Evolutionary conservation across 2,329 filamentous ascomycete species (phyloP).

Genomic region (Colletotrichum eremochloae): DNA sequence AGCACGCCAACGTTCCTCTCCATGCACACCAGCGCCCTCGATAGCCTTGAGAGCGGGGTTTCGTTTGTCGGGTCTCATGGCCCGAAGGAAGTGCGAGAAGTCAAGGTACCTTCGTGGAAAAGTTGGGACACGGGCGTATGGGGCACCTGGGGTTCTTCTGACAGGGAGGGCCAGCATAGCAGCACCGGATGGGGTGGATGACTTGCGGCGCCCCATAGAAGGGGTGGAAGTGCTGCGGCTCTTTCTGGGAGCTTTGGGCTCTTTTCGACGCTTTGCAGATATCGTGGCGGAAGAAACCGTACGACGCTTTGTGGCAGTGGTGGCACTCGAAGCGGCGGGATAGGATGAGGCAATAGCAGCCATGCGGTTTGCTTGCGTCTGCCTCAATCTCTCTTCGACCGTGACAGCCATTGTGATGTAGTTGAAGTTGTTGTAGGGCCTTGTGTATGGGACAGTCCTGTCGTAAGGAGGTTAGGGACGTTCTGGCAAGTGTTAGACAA

Average conservation of each 20-base stretch:
- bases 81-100: slow-evolving; percentile 9
- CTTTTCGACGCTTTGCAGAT: not conserved
- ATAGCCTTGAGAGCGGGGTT: not conserved
- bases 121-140: not conserved
- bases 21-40: not conserved
- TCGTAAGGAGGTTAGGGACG: not conserved
- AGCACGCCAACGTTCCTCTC: not conserved
- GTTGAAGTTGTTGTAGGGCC: not conserved
- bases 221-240: not conserved
- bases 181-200: not conserved
- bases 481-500: not conserved
- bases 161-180: not conserved
- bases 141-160: not conserved
- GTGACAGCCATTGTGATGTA: not conserved
- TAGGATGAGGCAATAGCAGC: not conserved
- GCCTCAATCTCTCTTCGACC: not conserved
- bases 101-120: not conserved
- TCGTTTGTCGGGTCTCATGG: not conserved
- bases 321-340: not conserved
- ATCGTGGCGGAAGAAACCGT: not conserved
- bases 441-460: not conserved
- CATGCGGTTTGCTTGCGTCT: not conserved
- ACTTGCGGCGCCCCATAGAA: not conserved
- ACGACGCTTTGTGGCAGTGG: not conserved
- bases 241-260: not conserved